Evolutionary conservation across 2,329 filamentous ascomycete species (phyloP), one percentile per base, ranked within the genome.

Genomic region (Colletotrichum echinochloae): DNA sequence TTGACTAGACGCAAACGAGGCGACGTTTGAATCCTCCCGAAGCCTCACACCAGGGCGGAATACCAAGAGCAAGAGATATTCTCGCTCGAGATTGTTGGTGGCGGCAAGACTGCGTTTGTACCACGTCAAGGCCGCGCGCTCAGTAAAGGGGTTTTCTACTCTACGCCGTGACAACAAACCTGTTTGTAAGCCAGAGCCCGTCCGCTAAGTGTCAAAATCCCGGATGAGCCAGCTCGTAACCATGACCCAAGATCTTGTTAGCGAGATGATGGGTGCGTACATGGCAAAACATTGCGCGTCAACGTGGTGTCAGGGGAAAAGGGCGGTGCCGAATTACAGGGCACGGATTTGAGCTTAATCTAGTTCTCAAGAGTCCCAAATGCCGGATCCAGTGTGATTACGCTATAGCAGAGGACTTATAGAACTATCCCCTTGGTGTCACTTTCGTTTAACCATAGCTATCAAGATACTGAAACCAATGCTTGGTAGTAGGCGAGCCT

Each of bases 141-240:
- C n/a, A n/a, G n/a, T n/a, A n/a, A 74, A 77, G 0, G 80, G 39
- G 80, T 12, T 76, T 82, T 20, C 73, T 82, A 23, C 69, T 82
- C 7, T 81, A 82, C 65, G 80, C 76, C 0, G 71, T 82, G 0
- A 77, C 78, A n/a, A 81, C 78, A 0, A 68, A 65, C 0, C 69
- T 73, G 0, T 59, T 64, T 3, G 77, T 79, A 2, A 79, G 79
- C 7, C 65, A 76, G 20, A 80, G 79, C 0, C 77, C 79, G 79
- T 0, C 76, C 79, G 0, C 77, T 77, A 2, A 74, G 74, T 6
- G 9, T 41, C 48, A 3, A 75, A 76, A 2, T 82, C 79, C 33
- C 75, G 73, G 0, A 74, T 69, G 5, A 75, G 75, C 35, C 73
- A 76, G 55, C 71, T 81, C 11, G 78, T 81, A 41, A 80, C 80